phyloP scores from a whole-genome alignment of 2,329 filamentous ascomycete species.

The Ophiocordyceps camponoti-leonardi region DNA sequence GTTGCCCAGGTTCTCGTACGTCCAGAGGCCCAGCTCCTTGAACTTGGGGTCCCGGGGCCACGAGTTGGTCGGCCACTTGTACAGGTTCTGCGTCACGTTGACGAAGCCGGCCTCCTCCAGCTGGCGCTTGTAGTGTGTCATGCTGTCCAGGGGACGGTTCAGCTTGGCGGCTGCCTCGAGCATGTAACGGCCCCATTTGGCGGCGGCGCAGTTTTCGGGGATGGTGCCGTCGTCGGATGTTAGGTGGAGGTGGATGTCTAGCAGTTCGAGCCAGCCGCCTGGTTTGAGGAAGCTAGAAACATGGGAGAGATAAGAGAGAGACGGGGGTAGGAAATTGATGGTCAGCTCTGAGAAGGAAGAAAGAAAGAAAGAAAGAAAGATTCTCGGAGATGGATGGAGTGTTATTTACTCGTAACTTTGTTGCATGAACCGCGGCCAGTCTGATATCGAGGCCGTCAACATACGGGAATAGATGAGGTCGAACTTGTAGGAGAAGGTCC shows the following conservation, averaged over 20 bases:
- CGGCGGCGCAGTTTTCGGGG: constrained; percentile 9
- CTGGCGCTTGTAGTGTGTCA: constrained; percentile 14
- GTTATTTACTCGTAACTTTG: constrained; percentile 14
- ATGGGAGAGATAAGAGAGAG: no score
- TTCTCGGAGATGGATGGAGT: no score
- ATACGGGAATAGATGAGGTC: constrained; percentile 24
- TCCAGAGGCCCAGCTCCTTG: constrained; percentile 30
- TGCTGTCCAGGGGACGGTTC: constrained; percentile 13
- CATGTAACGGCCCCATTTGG: constrained; percentile 12
- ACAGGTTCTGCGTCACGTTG: constrained; percentile 28
- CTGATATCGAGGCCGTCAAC: constrained; percentile 17
- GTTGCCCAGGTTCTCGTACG: constrained; percentile 14
- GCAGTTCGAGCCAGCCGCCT: constrained; percentile 25
- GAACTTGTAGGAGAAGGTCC: constrained; percentile 19
- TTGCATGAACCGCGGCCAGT: constrained; percentile 18
- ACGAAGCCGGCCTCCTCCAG: constrained; percentile 34
- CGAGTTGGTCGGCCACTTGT: constrained; percentile 30
- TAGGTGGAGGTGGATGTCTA: constrained; percentile 22
- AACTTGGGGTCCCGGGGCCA: constrained; percentile 33
- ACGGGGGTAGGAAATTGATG: background rate
- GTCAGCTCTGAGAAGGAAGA: no score
- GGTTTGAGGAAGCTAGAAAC: constrained; percentile 14
- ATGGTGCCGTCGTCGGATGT: constrained; percentile 24
- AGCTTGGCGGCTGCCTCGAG: constrained; percentile 13
- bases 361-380: no score